Percentiles rank a stretch among this genome's conserved stretches.
These are phyloP conservation scores for Sugiyamaella paludigena DNA, from an alignment of 1,139 yeast genomes.

Conservation along the genomic window DNA sequence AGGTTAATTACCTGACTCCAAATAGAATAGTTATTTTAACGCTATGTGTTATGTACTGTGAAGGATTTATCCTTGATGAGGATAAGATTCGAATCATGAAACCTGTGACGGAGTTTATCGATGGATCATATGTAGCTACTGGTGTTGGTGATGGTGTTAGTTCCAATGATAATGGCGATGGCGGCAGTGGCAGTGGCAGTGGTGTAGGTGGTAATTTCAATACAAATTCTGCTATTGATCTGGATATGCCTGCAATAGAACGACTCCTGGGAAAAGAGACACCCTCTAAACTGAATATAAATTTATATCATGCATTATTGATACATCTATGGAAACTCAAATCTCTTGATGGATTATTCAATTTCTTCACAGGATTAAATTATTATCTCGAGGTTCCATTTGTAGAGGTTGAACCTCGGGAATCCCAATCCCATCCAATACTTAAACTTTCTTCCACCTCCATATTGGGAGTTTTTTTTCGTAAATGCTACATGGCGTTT, in stretches of 20 bases:
- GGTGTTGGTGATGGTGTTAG: not conserved
- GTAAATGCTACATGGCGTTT: slow-evolving; percentile 47
- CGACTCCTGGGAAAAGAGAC: not conserved
- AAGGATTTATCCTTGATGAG: slow-evolving; percentile 20
- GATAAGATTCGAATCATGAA: slow-evolving; percentile 25
- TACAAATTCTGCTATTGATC: not conserved
- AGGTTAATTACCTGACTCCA: slow-evolving; percentile 29
- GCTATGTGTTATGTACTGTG: slow-evolving; percentile 28
- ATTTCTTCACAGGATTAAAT: slow-evolving; percentile 15
- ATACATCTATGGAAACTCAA: slow-evolving; percentile 19
- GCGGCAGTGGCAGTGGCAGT: not conserved
- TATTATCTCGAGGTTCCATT: slow-evolving; percentile 9
- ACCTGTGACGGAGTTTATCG: slow-evolving; percentile 26
- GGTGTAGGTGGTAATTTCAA: not conserved
- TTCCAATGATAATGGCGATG: not conserved
- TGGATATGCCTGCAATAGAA: not conserved
- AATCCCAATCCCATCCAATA: not conserved
- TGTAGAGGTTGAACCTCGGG: not conserved
- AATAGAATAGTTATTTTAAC: slow-evolving; percentile 29
- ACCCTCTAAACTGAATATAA: not conserved
- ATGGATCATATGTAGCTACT: slow-evolving; percentile 11
- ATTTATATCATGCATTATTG: slow-evolving; percentile 17
- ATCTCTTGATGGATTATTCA: slow-evolving; percentile 22
- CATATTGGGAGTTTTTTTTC: slow-evolving; percentile 45
- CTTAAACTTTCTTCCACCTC: slow-evolving; percentile 18